Evolutionary conservation across 331 rosid genomes (phyloP).

Genomic region (Phaseolus coccineus): DNA sequence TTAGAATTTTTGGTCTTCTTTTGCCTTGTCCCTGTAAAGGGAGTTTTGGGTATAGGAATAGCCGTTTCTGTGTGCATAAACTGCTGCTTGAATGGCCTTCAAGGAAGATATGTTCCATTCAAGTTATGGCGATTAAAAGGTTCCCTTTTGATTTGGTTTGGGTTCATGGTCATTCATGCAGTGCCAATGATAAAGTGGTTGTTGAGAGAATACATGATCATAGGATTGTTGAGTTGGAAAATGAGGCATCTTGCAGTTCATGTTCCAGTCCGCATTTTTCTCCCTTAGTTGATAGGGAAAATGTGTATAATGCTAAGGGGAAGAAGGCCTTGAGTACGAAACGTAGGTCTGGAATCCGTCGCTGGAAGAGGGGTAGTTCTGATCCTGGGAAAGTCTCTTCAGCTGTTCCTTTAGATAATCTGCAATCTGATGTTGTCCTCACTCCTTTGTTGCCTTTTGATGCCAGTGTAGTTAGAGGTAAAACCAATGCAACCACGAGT

Average conservation of each 20-base stretch:
- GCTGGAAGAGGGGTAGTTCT: conserved; percentile 55
- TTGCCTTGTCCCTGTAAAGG: conserved; percentile 90
- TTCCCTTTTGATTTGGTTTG: conserved; percentile 75
- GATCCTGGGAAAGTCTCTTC: conserved; percentile 53
- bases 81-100: conserved; percentile 70
- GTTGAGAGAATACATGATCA: conserved; percentile 36
- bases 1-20: conserved; percentile 54
- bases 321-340: conserved; percentile 59
- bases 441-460: conserved; percentile 46
- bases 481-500: conserved; percentile 43
- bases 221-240: conserved; percentile 57
- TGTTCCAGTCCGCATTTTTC: conserved; percentile 51
- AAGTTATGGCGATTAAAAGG: conserved; percentile 55
- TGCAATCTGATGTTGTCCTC: conserved; percentile 42
- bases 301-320: conserved; percentile 65
- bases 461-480: conserved; percentile 44
- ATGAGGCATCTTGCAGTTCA: conserved; percentile 60
- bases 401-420: conserved; percentile 40
- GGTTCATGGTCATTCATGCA: conserved; percentile 44
- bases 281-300: conserved; percentile 57
- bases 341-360: conserved; percentile 67
- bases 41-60: conserved; percentile 62
- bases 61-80: conserved; percentile 62
- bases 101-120: conserved; percentile 57
- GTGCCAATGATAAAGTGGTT: conserved; percentile 43